A percentile compares a stretch with the other conserved stretches of the same genome.
phyloP scores from a whole-genome alignment of 2,329 filamentous ascomycete genomes.

The Fusarium staphyleae region DNA sequence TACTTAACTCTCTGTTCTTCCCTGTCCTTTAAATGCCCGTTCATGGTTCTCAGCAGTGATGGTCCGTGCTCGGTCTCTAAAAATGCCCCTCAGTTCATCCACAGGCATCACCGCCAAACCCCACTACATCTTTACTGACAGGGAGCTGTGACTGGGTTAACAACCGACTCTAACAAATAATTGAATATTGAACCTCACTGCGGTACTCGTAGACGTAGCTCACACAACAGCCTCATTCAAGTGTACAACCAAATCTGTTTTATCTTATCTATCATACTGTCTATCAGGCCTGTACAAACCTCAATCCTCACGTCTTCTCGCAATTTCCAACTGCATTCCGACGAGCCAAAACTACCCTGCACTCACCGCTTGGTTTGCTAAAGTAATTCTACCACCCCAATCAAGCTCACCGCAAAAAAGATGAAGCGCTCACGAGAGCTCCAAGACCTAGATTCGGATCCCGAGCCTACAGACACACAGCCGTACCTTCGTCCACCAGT shows the following conservation, averaged over 20 bases:
- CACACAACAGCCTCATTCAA: too few species aligned
- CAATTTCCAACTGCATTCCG: slow-evolving; percentile 1
- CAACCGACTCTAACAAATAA: not conserved
- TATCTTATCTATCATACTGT: too few species aligned
- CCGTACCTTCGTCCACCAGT: slow-evolving; percentile 42
- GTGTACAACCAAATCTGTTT: too few species aligned
- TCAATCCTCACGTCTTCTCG: not conserved
- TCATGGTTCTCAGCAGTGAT: slow-evolving; percentile 3
- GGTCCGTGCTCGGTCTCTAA: slow-evolving; percentile 17
- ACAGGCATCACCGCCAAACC: slow-evolving; percentile 6
- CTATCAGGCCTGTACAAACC: too few species aligned
- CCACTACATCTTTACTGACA: slow-evolving; percentile 13
- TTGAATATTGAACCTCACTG: too few species aligned
- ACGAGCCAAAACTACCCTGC: slow-evolving; percentile 18
- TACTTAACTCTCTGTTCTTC: not conserved
- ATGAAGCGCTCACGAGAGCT: slow-evolving; percentile 71
- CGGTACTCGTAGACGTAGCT: too few species aligned
- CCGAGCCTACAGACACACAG: slow-evolving; percentile 28
- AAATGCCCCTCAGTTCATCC: slow-evolving; percentile 29
- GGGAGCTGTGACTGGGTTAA: not conserved
- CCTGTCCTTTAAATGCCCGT: slow-evolving; percentile 1
- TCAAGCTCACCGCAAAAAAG: slow-evolving; percentile 45
- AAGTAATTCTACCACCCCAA: slow-evolving; percentile 41
- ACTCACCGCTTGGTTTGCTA: slow-evolving; percentile 37
- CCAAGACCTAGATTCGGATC: slow-evolving; percentile 51